Conservation (phyloP, 495 filamentous ascomycete species). For the Tuber melanosporum region DNA sequence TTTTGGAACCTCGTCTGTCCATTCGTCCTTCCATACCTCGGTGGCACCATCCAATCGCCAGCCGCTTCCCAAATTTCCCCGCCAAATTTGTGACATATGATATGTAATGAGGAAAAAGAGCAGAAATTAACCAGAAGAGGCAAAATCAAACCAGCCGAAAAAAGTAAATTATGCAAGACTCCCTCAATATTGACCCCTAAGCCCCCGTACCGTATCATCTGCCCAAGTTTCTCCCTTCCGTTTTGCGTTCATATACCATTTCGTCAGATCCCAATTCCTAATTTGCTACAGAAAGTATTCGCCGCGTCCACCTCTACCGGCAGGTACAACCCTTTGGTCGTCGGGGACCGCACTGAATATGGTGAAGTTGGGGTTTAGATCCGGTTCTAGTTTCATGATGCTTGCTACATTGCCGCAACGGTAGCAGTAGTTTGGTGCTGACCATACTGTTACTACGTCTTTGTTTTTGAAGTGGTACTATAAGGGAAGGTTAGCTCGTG, state of each 20-base stretch:
- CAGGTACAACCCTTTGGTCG: slow-evolving; percentile 78
- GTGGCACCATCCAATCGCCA: too few species aligned
- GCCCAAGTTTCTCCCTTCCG: not conserved
- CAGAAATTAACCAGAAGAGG: not conserved
- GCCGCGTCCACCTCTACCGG: slow-evolving; percentile 68
- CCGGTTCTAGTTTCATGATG: slow-evolving; percentile 86
- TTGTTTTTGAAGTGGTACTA: slow-evolving; percentile 91
- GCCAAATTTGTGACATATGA: not conserved
- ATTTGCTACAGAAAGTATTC: slow-evolving; percentile 87
- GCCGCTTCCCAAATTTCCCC: not conserved
- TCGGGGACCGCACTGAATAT: slow-evolving; percentile 94
- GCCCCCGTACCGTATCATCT: not conserved
- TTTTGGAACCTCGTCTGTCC: not conserved
- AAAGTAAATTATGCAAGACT: slow-evolving; percentile 1
- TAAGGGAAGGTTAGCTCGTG: not conserved
- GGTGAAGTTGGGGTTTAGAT: slow-evolving; percentile 79
- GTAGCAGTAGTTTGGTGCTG: slow-evolving; percentile 98
- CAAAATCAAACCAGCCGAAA: not conserved
- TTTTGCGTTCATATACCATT: not conserved
- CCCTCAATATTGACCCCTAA: not conserved
- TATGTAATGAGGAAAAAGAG: not conserved
- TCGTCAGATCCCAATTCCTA: not conserved
- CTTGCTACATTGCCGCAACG: slow-evolving; percentile 95
- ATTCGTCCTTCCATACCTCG: not conserved
- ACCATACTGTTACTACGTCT: slow-evolving; percentile 98